Base-by-base conservation (phyloP, 352 stramenopile genomes). In the Blastocystis sp. region DNA sequence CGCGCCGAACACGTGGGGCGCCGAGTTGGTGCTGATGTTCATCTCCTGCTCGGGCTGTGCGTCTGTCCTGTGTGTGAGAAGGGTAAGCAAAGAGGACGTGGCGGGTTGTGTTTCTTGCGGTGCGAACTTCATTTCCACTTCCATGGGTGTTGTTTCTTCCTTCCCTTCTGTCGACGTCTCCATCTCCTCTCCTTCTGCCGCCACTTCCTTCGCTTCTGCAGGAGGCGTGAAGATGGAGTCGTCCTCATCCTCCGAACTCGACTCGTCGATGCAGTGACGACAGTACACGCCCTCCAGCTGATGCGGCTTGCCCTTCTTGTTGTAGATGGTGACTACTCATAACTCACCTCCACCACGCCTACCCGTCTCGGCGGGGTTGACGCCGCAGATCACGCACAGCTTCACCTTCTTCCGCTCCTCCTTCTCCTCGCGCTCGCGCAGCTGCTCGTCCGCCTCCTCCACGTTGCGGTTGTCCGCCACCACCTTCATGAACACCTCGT, bases 401-500 rank as follows among this genome's bases (percentile, higher is more conserved):
- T 79, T 79, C 38, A 79, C 42, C 17, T 60, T 9, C 69, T 62
- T 64, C 9, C 69, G 34, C 57, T 45, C 6, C n/a, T 79, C 69
- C 48, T 64, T 62, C 69, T 79, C 43, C 52, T 79, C 69, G 19
- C 48, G 9, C 40, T n/a, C 43, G 4, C 60, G 19, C 10, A 64
- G 9, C n/a, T 62, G 57, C 43, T 62, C 40, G 63, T 79, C 69
- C 52, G 69, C 69, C 3, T 79, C 38, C 57, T 79, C 69, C 48
- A 79, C 43, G 38, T 79, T 11, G 1, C 43, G 42, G 57, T 79
- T 79, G 42, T 19, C 4, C 57, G 57, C 69, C n/a, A 79, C 43
- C 6, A 79, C 69, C 40, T 63, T 79, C 42, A 79, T 38, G 40
- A 79, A 79, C 69, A 79, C 69, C 40, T 79, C 69, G 52, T 79